These are phyloP conservation scores for Rhododendron molle DNA, from an alignment of 148 eudicot species.

Conservation along the genomic window DNA sequence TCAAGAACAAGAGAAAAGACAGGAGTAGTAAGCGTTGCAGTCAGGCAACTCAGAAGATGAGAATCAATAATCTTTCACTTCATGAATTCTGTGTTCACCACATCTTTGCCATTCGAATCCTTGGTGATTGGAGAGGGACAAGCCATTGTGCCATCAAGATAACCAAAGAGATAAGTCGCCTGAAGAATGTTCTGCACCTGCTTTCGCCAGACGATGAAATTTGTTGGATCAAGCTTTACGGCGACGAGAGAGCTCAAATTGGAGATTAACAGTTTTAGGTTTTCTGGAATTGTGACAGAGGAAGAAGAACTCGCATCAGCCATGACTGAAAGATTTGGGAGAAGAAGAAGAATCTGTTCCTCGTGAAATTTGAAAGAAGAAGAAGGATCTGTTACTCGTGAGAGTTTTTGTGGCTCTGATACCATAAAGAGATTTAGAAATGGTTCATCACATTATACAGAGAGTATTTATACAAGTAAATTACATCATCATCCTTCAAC, in stretches of 20 bases:
- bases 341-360: no score
- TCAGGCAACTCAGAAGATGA: background rate
- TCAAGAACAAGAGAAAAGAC: background rate
- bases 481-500: no score
- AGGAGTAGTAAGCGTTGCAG: background rate
- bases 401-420: no score
- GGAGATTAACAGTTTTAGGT: background rate
- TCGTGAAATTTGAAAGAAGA: no score
- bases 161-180: background rate
- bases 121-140: background rate
- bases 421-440: no score
- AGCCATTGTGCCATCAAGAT: background rate
- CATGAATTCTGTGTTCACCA: background rate
- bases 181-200: background rate
- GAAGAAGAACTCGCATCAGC: background rate
- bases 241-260: background rate
- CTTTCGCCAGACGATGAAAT: background rate
- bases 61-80: background rate
- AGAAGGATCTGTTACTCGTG: no score
- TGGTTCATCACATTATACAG: no score
- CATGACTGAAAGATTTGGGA: no score
- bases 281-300: background rate
- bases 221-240: background rate
- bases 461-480: no score
- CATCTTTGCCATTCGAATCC: background rate